These are phyloP conservation scores for Heliophila coronopifolia DNA, from an alignment of 441 rosid species.

Conservation along the genomic window DNA sequence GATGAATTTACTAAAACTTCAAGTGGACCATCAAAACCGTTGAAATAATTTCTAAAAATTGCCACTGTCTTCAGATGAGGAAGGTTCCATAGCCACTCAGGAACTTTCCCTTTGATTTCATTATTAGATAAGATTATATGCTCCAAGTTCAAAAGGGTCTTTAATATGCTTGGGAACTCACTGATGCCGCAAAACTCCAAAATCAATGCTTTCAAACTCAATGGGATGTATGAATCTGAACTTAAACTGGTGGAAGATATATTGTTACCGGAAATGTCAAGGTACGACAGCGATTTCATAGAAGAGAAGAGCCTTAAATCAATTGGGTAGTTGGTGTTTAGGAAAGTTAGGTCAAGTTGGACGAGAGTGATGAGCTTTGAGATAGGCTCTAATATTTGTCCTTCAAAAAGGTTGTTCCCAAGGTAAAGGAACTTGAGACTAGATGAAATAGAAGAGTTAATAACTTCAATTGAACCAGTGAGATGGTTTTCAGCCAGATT, in stretches of 20 bases:
- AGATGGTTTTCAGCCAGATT: not conserved
- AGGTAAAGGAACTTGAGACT: not conserved
- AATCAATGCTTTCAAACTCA: slow-evolving; percentile 8
- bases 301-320: slow-evolving; percentile 25
- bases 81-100: not conserved
- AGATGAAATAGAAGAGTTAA: slow-evolving; percentile 1
- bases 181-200: not conserved
- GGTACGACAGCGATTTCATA: slow-evolving; percentile 27
- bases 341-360: not conserved
- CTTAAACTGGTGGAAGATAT: slow-evolving; percentile 17
- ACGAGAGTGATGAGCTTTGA: slow-evolving; percentile 10
- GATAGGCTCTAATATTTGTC: slow-evolving; percentile 25
- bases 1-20: too few species aligned
- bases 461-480: slow-evolving; percentile 4
- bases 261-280: slow-evolving; percentile 14
- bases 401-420: slow-evolving; percentile 9
- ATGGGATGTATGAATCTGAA: slow-evolving; percentile 2
- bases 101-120: not conserved
- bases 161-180: slow-evolving; percentile 14
- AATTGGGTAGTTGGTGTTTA: slow-evolving; percentile 20
- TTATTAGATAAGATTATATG: not conserved
- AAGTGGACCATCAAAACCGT: not conserved
- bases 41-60: not conserved
- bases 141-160: not conserved
- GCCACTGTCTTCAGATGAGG: not conserved